Conservation (phyloP, 345 rosid species). For the Leavenworthia alabamica region DNA sequence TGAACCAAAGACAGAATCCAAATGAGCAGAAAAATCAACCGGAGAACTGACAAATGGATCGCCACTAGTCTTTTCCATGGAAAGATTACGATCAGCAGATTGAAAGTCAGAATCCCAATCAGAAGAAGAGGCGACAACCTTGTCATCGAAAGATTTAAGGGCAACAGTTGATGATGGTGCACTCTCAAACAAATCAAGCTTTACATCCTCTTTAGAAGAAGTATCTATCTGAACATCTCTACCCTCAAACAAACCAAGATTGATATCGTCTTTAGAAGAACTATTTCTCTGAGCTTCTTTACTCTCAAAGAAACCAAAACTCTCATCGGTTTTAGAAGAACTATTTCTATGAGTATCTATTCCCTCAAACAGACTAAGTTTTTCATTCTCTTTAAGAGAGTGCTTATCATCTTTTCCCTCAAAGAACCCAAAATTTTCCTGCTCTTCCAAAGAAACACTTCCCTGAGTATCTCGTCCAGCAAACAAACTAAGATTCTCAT, state of each 20-base stretch:
- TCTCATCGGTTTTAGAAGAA: not conserved
- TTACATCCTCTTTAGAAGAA: constrained; percentile 11
- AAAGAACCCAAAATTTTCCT: constrained; percentile 31
- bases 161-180: constrained; percentile 34
- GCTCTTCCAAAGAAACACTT: constrained; percentile 25
- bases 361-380: constrained; percentile 31
- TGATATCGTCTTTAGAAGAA: constrained; percentile 8
- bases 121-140: constrained; percentile 35
- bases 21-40: constrained; percentile 47
- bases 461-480: not conserved
- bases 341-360: constrained; percentile 20
- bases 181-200: constrained; percentile 38
- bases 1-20: constrained; percentile 57
- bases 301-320: constrained; percentile 38
- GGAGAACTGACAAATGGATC: constrained; percentile 43
- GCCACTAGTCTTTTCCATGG: constrained; percentile 30
- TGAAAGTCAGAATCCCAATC: constrained; percentile 51
- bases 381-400: constrained; percentile 6
- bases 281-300: constrained; percentile 10
- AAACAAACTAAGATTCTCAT: constrained; percentile 36
- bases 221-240: constrained; percentile 24
- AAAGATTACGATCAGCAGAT: constrained; percentile 32
- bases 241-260: constrained; percentile 24
- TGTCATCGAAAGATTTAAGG: constrained; percentile 21
- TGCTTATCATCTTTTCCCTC: constrained; percentile 7